Conservation (phyloP, 345 rosid genomes). For the Eucalyptus decipiens region DNA sequence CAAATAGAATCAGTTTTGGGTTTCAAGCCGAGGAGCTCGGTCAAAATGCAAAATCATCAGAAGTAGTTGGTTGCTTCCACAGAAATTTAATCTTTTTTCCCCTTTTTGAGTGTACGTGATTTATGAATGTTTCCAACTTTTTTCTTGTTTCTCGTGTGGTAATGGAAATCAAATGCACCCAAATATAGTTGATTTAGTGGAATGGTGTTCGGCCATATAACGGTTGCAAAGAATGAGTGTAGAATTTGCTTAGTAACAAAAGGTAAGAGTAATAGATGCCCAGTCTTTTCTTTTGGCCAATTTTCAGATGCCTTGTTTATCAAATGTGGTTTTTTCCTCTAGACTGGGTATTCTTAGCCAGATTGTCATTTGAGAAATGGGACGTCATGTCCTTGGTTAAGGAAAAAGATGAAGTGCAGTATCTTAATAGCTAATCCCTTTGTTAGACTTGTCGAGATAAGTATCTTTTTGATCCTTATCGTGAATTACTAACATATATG, state of each 20-base stretch:
- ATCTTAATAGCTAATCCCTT: not conserved
- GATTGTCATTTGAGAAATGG: not conserved
- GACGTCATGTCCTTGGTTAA: not conserved
- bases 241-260: not conserved
- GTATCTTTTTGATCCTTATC: not conserved
- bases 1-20: not conserved
- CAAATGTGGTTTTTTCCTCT: not conserved
- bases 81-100: not conserved
- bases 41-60: not conserved
- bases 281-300: not conserved
- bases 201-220: fast-evolving
- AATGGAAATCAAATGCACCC: not conserved
- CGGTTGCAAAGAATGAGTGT: not conserved
- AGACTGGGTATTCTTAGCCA: not conserved
- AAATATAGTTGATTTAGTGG: not conserved
- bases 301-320: not conserved
- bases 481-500: not conserved
- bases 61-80: not conserved
- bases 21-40: fast-evolving
- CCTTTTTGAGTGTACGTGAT: not conserved
- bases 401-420: not conserved
- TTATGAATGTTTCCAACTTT: not conserved
- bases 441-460: not conserved
- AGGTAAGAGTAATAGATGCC: not conserved
- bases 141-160: not conserved